These are phyloP conservation scores for Eucalyptus polybractea DNA, from an alignment of 345 rosid genomes.

Conservation along the genomic window DNA sequence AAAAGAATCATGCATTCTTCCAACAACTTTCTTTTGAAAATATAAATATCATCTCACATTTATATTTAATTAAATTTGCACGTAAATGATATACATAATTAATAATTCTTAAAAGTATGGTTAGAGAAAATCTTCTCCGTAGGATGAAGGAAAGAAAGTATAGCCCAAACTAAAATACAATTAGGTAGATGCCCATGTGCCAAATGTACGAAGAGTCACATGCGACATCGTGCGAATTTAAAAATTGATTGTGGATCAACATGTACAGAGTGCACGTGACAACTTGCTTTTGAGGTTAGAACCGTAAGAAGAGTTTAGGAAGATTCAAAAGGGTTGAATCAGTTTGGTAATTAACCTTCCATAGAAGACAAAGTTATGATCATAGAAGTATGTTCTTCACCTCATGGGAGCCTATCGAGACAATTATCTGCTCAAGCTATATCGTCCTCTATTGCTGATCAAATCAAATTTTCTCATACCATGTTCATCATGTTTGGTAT, in stretches of 20 bases:
- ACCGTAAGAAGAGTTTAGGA: not conserved
- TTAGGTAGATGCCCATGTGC: not conserved
- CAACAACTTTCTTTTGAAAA: not conserved
- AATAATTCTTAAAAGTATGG: not conserved
- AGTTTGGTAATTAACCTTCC: not conserved
- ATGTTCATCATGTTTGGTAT: not conserved
- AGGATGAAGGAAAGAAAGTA: not conserved
- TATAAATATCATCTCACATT: not conserved
- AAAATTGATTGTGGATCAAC: not conserved
- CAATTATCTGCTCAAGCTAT: not conserved
- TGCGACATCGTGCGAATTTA: not conserved
- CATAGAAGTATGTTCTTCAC: not conserved
- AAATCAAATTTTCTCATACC: not conserved
- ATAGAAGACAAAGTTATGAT: not conserved
- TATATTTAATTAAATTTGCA: not conserved
- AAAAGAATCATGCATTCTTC: not conserved
- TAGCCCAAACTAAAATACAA: not conserved
- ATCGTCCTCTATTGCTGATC: accelerated
- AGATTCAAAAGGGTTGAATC: not conserved
- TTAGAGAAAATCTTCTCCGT: not conserved
- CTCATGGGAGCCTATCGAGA: not conserved
- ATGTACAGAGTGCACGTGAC: not conserved
- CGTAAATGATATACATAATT: not conserved
- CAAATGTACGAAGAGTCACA: not conserved
- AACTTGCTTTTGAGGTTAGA: not conserved